Percentiles rank a stretch among this genome's conserved stretches.
These are phyloP conservation scores for Malassezia psittaci DNA, from an alignment of 1,284 basidiomycete genomes.

Conservation along the genomic window DNA sequence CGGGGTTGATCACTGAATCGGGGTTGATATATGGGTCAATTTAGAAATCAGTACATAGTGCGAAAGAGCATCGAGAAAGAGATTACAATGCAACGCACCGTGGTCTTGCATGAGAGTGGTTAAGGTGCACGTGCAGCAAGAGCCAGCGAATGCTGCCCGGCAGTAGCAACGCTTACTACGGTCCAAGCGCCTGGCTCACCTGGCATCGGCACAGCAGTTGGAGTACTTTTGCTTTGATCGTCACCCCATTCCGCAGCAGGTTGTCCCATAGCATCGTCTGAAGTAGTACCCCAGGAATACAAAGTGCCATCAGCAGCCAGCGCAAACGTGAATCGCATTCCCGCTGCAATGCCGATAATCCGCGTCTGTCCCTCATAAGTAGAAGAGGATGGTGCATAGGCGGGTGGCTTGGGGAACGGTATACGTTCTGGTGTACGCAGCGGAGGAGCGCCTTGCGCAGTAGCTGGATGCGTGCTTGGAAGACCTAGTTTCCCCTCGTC, in stretches of 20 bases:
- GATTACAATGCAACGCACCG: too few relatives aligned
- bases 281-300: constrained; percentile 77
- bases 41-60: background rate
- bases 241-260: constrained; percentile 39
- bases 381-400: constrained; percentile 32
- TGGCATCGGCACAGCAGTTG: constrained; percentile 58
- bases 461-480: constrained; percentile 20
- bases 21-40: constrained; percentile 1
- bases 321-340: constrained; percentile 71
- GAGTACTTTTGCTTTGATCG: constrained; percentile 52
- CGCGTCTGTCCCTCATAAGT: constrained; percentile 53
- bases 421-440: constrained; percentile 34
- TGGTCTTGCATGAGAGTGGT: background rate
- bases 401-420: constrained; percentile 48
- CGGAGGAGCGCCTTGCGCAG: constrained; percentile 17
- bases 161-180: constrained; percentile 49
- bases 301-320: constrained; percentile 66
- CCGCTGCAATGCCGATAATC: constrained; percentile 64
- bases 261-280: constrained; percentile 52
- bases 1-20: background rate
- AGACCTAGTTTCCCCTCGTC: constrained; percentile 38
- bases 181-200: constrained; percentile 49
- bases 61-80: background rate
- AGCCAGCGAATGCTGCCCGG: constrained; percentile 52
- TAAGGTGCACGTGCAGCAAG: constrained; percentile 29